A percentile compares a stretch with the other conserved stretches of the same genome.
Conservation (phyloP, 83 land plant species). For the Thuja plicata region DNA sequence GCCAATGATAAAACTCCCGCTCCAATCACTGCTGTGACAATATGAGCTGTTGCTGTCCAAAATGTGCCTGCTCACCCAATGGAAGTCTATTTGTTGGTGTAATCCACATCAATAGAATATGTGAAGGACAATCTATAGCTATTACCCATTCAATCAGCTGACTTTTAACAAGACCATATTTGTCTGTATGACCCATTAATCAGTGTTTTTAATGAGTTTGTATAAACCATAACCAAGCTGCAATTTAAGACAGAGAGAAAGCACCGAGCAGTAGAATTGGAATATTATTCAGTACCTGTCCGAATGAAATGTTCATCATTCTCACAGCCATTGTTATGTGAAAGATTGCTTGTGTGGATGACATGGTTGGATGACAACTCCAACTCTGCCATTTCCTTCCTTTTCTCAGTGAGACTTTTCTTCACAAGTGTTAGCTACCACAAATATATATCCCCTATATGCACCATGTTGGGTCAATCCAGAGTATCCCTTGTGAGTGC, state of each 20-base stretch:
- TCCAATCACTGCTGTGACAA: slow-evolving; percentile 41
- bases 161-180: background rate
- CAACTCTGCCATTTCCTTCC: background rate
- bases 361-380: background rate
- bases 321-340: background rate
- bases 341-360: background rate
- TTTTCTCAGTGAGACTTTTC: background rate
- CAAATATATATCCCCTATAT: background rate
- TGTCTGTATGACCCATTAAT: background rate
- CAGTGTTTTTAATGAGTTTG: background rate
- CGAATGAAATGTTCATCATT: background rate
- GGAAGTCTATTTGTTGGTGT: background rate
- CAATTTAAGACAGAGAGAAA: background rate
- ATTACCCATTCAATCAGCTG: background rate
- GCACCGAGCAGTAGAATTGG: background rate
- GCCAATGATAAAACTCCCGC: slow-evolving; percentile 58
- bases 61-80: slow-evolving; percentile 24
- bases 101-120: background rate
- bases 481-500: background rate
- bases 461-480: background rate
- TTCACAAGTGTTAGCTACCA: background rate
- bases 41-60: slow-evolving; percentile 50
- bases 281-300: background rate
- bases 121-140: background rate
- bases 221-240: background rate